Conservation (phyloP, 306 rosid genomes). For the Fragaria iinumae region DNA sequence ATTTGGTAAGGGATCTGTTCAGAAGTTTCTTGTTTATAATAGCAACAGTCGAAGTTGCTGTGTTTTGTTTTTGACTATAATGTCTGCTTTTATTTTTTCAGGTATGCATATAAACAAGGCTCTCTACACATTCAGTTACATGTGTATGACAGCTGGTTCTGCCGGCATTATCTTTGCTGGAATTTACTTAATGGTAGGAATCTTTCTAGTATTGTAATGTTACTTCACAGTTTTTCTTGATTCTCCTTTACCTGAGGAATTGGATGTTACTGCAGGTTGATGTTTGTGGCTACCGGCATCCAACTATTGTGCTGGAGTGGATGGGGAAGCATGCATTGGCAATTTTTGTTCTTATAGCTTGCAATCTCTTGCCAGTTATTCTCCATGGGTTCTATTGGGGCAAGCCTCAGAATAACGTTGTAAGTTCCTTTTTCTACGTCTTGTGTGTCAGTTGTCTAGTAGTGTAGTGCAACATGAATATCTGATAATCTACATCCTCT, state of each 20-base stretch:
- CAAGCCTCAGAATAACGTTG: slow-evolving; percentile 74
- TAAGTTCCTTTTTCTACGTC: slow-evolving; percentile 29
- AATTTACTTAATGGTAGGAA: slow-evolving; percentile 76
- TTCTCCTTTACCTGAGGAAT: background rate
- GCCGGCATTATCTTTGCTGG: slow-evolving; percentile 75
- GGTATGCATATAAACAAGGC: slow-evolving; percentile 89
- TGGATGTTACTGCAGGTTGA: slow-evolving; percentile 56
- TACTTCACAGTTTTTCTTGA: background rate
- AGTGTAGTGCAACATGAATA: background rate
- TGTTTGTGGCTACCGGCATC: slow-evolving; percentile 66
- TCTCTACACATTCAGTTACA: slow-evolving; percentile 82
- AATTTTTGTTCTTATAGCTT: slow-evolving; percentile 70
- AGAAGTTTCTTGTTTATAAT: background rate
- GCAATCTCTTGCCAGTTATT: slow-evolving; percentile 81
- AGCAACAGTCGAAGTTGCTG: background rate
- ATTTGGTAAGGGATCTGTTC: slow-evolving; percentile 40
- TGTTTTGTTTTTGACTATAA: background rate
- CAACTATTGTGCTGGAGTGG: slow-evolving; percentile 67
- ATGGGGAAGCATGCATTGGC: slow-evolving; percentile 88
- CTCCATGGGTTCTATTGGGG: slow-evolving; percentile 84
- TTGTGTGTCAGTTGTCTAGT: background rate
- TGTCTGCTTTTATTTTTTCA: slow-evolving; percentile 15
- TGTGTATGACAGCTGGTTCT: slow-evolving; percentile 79
- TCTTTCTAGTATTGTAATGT: slow-evolving; percentile 5
- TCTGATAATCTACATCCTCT: slow-evolving; percentile 11